Evolutionary conservation across 768 basidiomycete species (phyloP), one percentile per base, ranked within the genome.

Genomic region (Coprinopsis sp.): DNA sequence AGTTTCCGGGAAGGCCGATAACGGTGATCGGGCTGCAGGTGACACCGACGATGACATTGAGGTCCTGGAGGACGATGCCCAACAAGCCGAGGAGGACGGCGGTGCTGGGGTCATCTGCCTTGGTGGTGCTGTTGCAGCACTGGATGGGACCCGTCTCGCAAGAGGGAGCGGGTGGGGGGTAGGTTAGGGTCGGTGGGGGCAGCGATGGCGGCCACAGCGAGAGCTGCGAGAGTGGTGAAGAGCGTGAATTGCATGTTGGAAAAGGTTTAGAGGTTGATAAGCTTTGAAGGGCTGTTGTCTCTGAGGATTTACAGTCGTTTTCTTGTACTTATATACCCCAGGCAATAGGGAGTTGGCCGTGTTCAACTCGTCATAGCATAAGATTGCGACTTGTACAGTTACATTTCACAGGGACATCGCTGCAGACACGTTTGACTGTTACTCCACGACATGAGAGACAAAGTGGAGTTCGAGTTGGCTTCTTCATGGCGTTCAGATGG

Each of bases 21-120:
- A 60, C 56, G 27, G 49, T 41, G 46, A 65, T 54, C 21, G 64
- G 64, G 46, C 46, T 51, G 52, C 62, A 64, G 42, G 51, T 62
- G 27, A 65, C 19, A n/a, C 62, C 64, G 37, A 65, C 58, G 18
- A 48, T 41, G 28, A 43, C 57, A 33, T 51, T 63, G 38, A 61
- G 24, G 25, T 57, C 56, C 34, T 50, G 38, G 23, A 58, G 54
- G 42, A 54, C 48, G 44, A 58, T 36, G 24, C 46, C 48, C 31
- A 56, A 44, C 27, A 59, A 47, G 22, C 25, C 48, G n/a, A 59
- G 38, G 10, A 57, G 11, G 7, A n/a, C 28, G n/a, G 49, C 30
- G 10, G 44, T 19, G 19, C 7, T 7, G 23, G 30, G 43, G 24
- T 24, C 38, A 37, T 47, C 40, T 10, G 53, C 34, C 33, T 21